Conservation (phyloP, 2,329 filamentous ascomycete species). For the Ceratocystis albifundus region DNA sequence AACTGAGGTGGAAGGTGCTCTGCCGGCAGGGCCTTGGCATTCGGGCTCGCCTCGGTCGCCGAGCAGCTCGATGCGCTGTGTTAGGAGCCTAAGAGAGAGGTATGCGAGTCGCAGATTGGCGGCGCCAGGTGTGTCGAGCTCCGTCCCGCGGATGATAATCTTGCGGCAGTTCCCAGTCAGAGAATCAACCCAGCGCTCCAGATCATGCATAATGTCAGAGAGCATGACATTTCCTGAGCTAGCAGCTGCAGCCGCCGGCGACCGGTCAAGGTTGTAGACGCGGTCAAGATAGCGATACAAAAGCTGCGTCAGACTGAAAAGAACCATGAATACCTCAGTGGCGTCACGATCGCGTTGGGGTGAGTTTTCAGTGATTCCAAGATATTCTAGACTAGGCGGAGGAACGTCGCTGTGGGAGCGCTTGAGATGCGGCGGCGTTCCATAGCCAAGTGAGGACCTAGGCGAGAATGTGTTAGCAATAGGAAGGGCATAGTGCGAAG, state of each 20-base stretch:
- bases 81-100: slow-evolving; percentile 37
- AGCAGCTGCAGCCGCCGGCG: slow-evolving; percentile 20
- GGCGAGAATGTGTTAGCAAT: not conserved
- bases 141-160: slow-evolving; percentile 35
- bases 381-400: slow-evolving; percentile 31
- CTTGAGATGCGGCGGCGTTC: slow-evolving; percentile 40
- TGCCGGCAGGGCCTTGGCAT: too few relatives aligned
- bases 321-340: slow-evolving; percentile 34
- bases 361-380: slow-evolving; percentile 27
- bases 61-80: slow-evolving; percentile 37
- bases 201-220: slow-evolving; percentile 22
- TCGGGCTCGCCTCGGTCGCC: slow-evolving; percentile 9
- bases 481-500: not conserved
- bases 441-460: slow-evolving; percentile 43
- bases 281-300: slow-evolving; percentile 29
- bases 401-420: slow-evolving; percentile 40
- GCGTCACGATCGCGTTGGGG: slow-evolving; percentile 27
- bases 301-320: slow-evolving; percentile 37
- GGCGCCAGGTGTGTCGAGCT: slow-evolving; percentile 35
- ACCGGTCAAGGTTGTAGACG: slow-evolving; percentile 27
- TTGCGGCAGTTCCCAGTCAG: slow-evolving; percentile 32
- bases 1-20: too few relatives aligned
- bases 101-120: slow-evolving; percentile 43
- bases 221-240: slow-evolving; percentile 21
- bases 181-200: slow-evolving; percentile 38